Evolutionary conservation across 108 stramenopile species (phyloP), one percentile per base, ranked within the genome.

Genomic region (Discostella stelligeroides): DNA sequence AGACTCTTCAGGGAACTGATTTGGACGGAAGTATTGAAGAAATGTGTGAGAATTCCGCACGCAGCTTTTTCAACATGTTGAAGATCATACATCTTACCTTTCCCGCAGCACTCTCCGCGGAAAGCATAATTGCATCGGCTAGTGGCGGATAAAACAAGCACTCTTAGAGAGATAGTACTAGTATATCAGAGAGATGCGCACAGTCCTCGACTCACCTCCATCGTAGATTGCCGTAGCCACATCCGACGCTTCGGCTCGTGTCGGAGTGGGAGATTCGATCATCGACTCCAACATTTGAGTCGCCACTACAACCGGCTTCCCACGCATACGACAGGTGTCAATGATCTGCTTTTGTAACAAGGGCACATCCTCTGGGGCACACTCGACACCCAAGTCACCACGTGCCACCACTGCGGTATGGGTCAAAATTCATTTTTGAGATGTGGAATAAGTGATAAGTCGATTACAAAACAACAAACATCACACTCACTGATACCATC

Each of bases 321-420:
- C 97, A 43, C 80, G 70, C 24, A 72, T 77, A 12, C 95, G 86
- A 66, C 97, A 98, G 56, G 86, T 88, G 55, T 97, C 90, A 66
- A 98, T 95, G 71, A 98, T 98, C 27, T 80, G 80, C 80, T 98
- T 98, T 80, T 99, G 98, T 25, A 96, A 68, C 55, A 98, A 80
- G 45, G 97, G 97, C 9, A 99, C 98, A 71, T 97, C 96, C 77
- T 97, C 94, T 4, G 96, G 95, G 10, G 88, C 86, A 73, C 86
- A 89, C 77, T 98, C 97, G 28, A 99, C 97, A 45, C 98, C 98
- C 38, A 99, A 74, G 82, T 99, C 98, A 21, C 98, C 83, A 48
- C 85, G 84, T 82, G 73, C 90, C 82, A 63, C 92, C 89, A 58
- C 57, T 58, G 39, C n/a, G n/a, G n/a, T 58, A 34, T 20, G n/a